phyloP scores from a whole-genome alignment of 1,284 basidiomycete species.

The Cryptococcus sp. region DNA sequence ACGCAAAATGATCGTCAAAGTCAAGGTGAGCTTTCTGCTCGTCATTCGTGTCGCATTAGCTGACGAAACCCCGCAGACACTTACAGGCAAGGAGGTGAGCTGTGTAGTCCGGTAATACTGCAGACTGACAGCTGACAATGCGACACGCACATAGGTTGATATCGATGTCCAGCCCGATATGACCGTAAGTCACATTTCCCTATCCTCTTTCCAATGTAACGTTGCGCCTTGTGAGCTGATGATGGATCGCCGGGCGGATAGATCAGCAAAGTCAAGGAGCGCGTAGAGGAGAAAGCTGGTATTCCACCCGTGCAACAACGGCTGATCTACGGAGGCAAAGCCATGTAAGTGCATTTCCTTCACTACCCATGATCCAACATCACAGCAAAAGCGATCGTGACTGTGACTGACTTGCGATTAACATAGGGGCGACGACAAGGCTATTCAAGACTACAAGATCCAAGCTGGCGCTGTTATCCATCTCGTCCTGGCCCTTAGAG shows the following conservation, averaged over 20 bases:
- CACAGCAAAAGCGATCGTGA: neutral
- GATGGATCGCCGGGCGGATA: slow-evolving; percentile 43
- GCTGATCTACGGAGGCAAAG: slow-evolving; percentile 90
- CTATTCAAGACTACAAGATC: slow-evolving; percentile 78
- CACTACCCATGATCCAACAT: neutral
- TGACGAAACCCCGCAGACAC: slow-evolving; percentile 25
- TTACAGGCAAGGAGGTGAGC: slow-evolving; percentile 48
- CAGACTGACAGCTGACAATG: slow-evolving; percentile 1
- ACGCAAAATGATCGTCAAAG: slow-evolving; percentile 51
- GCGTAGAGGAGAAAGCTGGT: slow-evolving; percentile 98
- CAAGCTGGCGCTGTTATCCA: slow-evolving; percentile 81
- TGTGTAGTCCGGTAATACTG: neutral
- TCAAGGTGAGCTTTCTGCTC: slow-evolving; percentile 41
- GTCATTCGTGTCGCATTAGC: neutral
- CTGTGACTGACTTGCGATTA: neutral
- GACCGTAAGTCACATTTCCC: slow-evolving; percentile 62
- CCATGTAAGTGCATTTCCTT: slow-evolving; percentile 88
- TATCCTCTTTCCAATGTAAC: neutral
- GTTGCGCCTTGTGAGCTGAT: too few relatives aligned
- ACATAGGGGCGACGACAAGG: slow-evolving; percentile 80
- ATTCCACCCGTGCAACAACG: slow-evolving; percentile 97
- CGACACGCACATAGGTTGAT: slow-evolving; percentile 57
- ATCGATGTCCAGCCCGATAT: slow-evolving; percentile 92
- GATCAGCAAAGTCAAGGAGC: slow-evolving; percentile 96
- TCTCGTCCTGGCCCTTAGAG: slow-evolving; percentile 87